These are phyloP conservation scores for Mortierella sp. DNA, from an alignment of 371 early-diverging fungal genomes.

Conservation along the genomic window DNA sequence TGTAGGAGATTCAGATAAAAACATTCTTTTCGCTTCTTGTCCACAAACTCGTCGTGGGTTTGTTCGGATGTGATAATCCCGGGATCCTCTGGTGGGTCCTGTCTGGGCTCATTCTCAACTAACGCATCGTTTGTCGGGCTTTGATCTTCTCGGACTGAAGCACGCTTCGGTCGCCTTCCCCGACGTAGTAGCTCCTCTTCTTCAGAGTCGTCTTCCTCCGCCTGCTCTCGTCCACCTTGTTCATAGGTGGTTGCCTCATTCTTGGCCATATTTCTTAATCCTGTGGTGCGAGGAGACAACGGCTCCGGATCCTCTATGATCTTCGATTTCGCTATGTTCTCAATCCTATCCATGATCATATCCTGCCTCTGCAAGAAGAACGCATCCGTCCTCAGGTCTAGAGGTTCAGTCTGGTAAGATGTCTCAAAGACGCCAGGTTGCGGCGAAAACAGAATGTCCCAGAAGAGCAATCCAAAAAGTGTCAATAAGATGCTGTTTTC, in stretches of 20 bases:
- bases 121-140: too few relatives aligned
- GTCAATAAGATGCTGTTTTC: slow-evolving; percentile 73
- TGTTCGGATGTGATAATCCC: background rate
- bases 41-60: slow-evolving; percentile 15
- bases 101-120: too few relatives aligned
- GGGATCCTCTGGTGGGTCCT: too few relatives aligned
- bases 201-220: slow-evolving; percentile 5
- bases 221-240: slow-evolving; percentile 11
- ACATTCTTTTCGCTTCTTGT: slow-evolving; percentile 34
- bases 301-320: slow-evolving; percentile 1
- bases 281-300: background rate
- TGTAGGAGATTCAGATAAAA: slow-evolving; percentile 57
- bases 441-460: slow-evolving; percentile 76
- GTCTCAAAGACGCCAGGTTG: slow-evolving; percentile 82
- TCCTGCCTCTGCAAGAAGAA: slow-evolving; percentile 68
- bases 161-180: background rate
- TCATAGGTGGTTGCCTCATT: background rate
- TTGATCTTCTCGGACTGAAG: too few relatives aligned
- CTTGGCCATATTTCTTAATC: too few relatives aligned
- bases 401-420: slow-evolving; percentile 74
- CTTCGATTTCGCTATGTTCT: slow-evolving; percentile 54
- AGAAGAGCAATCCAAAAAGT: slow-evolving; percentile 73
- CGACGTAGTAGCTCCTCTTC: slow-evolving; percentile 6
- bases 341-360: slow-evolving; percentile 66
- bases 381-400: slow-evolving; percentile 74